Percentiles rank a stretch among this genome's conserved stretches.
Evolutionary conservation across 345 rosid genomes (phyloP).

Genomic region (rapeseed (Brassica napus)): DNA sequence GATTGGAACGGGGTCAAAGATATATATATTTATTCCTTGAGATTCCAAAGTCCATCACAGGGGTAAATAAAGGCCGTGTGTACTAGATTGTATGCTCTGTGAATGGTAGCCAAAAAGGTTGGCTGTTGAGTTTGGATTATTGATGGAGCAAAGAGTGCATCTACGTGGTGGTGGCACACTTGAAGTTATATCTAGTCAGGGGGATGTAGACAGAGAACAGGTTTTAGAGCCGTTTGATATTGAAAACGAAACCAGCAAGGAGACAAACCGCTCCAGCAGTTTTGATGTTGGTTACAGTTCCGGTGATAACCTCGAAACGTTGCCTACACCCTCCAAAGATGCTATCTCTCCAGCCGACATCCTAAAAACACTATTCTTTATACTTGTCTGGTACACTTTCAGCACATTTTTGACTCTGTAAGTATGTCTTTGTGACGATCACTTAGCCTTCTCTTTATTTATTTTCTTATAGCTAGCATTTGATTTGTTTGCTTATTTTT

Average conservation of each 20-base stretch:
- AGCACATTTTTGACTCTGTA: constrained; percentile 99
- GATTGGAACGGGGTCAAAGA: constrained; percentile 6
- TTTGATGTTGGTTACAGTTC: constrained; percentile 43
- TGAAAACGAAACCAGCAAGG: constrained; percentile 52
- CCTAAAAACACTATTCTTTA: constrained; percentile 84
- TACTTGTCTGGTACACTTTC: constrained; percentile 97
- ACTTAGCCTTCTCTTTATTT: neutral
- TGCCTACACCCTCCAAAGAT: constrained; percentile 43
- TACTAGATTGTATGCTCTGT: constrained; percentile 34
- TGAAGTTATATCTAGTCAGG: constrained; percentile 36
- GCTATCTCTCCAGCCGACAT: constrained; percentile 63
- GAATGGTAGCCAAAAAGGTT: constrained; percentile 34
- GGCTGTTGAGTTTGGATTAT: constrained; percentile 18
- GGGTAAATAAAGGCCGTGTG: neutral
- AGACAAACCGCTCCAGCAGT: constrained; percentile 33
- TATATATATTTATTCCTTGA: neutral
- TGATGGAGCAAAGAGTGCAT: constrained; percentile 50
- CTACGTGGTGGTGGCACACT: constrained; percentile 44
- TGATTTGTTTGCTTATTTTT: constrained; percentile 14
- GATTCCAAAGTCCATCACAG: neutral
- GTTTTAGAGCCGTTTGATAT: constrained; percentile 49
- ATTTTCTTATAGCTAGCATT: neutral
- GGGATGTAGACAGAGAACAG: constrained; percentile 40
- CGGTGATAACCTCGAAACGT: constrained; percentile 9
- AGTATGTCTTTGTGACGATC: constrained; percentile 45